Conservation (phyloP, 1,284 basidiomycete genomes). For the Tilletia setariae region DNA sequence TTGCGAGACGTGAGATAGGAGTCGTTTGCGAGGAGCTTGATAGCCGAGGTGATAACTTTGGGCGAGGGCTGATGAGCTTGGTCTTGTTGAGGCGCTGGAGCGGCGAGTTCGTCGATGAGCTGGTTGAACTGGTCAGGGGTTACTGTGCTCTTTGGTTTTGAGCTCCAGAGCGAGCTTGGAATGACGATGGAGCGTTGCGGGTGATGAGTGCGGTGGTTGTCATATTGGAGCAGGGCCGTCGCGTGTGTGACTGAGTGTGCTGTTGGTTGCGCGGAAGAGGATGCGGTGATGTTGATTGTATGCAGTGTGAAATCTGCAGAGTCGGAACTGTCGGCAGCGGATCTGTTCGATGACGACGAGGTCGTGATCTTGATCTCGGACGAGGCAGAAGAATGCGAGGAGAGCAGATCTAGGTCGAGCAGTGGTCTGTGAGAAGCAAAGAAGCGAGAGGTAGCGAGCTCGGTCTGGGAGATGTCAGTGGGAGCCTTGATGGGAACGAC, state of each 20-base stretch:
- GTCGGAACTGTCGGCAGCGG: too few species aligned
- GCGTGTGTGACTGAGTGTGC: background rate
- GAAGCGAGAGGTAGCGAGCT: constrained; percentile 3
- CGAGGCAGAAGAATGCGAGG: background rate
- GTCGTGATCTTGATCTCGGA: background rate
- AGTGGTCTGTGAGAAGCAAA: constrained; percentile 13
- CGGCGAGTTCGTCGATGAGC: background rate
- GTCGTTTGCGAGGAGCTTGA: constrained; percentile 4
- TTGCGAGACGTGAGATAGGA: constrained; percentile 24
- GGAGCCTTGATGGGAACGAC: too few species aligned
- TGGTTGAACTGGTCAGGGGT: background rate
- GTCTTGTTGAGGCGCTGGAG: background rate
- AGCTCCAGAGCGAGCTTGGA: background rate
- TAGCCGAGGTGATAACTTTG: background rate
- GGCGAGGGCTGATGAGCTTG: background rate
- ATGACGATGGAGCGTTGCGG: background rate
- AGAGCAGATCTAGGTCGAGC: constrained; percentile 11
- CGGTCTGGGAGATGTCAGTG: background rate
- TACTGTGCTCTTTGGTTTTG: background rate
- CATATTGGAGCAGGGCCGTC: constrained; percentile 2
- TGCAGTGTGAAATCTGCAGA: too few species aligned
- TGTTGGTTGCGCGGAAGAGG: too few species aligned
- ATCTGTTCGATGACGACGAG: background rate
- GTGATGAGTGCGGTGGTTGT: background rate
- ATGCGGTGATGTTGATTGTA: too few species aligned